Percentiles rank a stretch among this genome's conserved stretches.
These are phyloP conservation scores for Kodamaea kaohsiungensis DNA, from an alignment of 805 yeast genomes.

Conservation along the genomic window DNA sequence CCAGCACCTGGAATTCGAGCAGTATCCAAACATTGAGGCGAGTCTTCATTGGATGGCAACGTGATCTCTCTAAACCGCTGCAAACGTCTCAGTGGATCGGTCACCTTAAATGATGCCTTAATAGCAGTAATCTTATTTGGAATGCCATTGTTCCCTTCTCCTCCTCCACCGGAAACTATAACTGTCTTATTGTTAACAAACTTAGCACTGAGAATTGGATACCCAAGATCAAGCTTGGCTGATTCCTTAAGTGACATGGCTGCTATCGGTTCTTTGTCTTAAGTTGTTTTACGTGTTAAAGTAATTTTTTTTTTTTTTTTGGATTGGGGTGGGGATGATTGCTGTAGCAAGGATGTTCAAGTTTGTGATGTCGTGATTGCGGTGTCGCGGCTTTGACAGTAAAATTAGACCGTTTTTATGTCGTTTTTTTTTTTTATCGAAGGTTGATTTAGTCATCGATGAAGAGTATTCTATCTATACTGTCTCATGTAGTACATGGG, in stretches of 20 bases:
- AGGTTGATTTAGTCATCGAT: background rate
- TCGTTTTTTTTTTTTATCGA: background rate
- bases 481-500: conserved; percentile 94
- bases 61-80: conserved; percentile 65
- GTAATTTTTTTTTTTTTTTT: background rate
- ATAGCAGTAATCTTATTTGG: conserved; percentile 79
- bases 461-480: conserved; percentile 37
- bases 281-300: conserved; percentile 3
- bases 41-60: conserved; percentile 68
- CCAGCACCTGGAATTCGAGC: conserved; percentile 20
- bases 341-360: background rate
- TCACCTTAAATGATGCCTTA: conserved; percentile 53
- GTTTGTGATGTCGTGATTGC: background rate
- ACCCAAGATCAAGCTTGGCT: conserved; percentile 50
- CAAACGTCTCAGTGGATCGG: conserved; percentile 41
- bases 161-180: conserved; percentile 91
- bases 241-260: conserved; percentile 35
- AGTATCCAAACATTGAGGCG: conserved; percentile 81
- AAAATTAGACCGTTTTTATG: background rate
- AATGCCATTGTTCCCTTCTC: conserved; percentile 87
- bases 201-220: conserved; percentile 80
- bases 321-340: background rate
- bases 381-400: background rate
- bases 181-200: conserved; percentile 62
- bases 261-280: background rate